Conservation (phyloP, 495 filamentous ascomycete genomes). For the Cetradonia linearis region DNA sequence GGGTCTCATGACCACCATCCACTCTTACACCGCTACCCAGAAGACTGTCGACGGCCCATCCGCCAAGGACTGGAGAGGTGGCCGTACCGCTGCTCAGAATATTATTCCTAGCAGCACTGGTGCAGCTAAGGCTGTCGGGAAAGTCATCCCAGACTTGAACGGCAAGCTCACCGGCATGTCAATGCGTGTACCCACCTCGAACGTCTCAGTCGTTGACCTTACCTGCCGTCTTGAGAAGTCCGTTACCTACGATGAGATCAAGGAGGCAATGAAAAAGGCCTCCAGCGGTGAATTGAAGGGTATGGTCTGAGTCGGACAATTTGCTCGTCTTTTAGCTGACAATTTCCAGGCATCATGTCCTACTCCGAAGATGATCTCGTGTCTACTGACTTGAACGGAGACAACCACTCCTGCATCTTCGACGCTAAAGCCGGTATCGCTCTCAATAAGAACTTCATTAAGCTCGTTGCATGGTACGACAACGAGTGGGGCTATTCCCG, state of each 20-base stretch:
- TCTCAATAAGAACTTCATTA: conserved; percentile 96
- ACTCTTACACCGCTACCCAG: conserved; percentile 99
- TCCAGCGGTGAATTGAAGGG: conserved; percentile 77
- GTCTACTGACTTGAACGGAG: conserved; percentile 85
- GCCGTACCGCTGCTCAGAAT: conserved; percentile 96
- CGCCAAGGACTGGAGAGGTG: conserved; percentile 98
- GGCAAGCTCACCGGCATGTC: conserved; percentile 99
- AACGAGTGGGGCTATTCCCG: conserved; percentile 96
- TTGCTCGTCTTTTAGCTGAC: conserved; percentile 28
- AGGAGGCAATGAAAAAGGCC: conserved; percentile 80
- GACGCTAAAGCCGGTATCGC: conserved; percentile 99
- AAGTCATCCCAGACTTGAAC: conserved; percentile 94
- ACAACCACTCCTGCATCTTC: conserved; percentile 91
- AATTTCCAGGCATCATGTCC: conserved; percentile 58
- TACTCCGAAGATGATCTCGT: conserved; percentile 98
- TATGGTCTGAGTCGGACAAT: conserved; percentile 30
- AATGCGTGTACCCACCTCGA: conserved; percentile 96
- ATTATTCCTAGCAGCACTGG: conserved; percentile 99
- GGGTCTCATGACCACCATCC: conserved; percentile 99
- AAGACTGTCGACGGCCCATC: conserved; percentile 99
- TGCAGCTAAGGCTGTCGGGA: conserved; percentile 99
- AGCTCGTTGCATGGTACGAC: conserved; percentile 98
- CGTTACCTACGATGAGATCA: conserved; percentile 88
- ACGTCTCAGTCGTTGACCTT: conserved; percentile 98
- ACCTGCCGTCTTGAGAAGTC: conserved; percentile 87